Conservation (phyloP, 805 yeast genomes). For the Maudiozyma bulderi region DNA sequence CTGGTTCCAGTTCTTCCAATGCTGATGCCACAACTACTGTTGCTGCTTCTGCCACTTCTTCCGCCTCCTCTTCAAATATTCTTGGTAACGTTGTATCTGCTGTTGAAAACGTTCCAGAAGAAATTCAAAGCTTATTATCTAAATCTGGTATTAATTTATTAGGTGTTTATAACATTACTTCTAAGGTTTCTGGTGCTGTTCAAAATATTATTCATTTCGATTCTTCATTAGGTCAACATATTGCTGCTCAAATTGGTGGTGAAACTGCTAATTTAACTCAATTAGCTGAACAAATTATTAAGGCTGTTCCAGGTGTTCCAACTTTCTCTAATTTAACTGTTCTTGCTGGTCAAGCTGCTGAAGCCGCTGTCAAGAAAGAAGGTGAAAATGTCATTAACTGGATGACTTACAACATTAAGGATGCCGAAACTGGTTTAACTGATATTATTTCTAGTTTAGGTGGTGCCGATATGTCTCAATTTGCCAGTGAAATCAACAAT, state of each 20-base stretch:
- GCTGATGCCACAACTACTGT: not conserved
- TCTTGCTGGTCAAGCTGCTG: not conserved
- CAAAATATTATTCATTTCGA: not conserved
- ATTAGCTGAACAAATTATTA: not conserved
- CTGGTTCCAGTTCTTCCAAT: not conserved
- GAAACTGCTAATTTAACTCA: not conserved
- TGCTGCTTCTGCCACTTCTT: not conserved
- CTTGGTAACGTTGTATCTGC: not conserved
- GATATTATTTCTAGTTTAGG: not conserved
- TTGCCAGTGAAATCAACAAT: not conserved
- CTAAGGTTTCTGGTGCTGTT: not conserved
- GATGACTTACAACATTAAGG: constrained; percentile 1
- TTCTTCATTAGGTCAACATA: not conserved
- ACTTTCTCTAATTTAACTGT: not conserved
- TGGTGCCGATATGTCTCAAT: not conserved
- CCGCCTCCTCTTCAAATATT: not conserved
- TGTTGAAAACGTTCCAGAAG: not conserved
- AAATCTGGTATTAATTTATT: not conserved
- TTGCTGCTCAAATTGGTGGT: constrained; percentile 2
- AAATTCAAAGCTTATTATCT: not conserved
- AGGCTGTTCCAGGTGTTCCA: constrained; percentile 3
- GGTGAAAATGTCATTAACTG: not conserved
- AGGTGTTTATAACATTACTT: constrained; percentile 1
- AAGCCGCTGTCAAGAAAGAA: not conserved
- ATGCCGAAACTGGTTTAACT: not conserved